Evolutionary conservation across 768 basidiomycete genomes (phyloP).

Genomic region (Terana coerulea): DNA sequence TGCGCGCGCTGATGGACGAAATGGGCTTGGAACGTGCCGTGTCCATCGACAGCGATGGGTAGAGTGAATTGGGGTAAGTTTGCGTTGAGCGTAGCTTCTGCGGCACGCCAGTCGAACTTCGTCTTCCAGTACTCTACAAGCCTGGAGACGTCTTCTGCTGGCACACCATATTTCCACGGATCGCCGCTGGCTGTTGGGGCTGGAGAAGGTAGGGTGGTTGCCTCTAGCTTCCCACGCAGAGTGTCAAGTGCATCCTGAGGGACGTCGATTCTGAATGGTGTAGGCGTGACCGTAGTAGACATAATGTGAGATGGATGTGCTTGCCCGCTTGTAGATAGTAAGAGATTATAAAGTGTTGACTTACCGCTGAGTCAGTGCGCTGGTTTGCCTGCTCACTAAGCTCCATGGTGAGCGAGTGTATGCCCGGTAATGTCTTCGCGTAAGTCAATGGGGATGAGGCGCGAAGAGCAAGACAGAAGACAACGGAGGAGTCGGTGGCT

Average conservation of each 20-base stretch:
- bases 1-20: slow-evolving; percentile 54
- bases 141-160: slow-evolving; percentile 45
- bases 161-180: slow-evolving; percentile 30
- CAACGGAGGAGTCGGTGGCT: no score
- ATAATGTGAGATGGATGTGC: no score
- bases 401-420: no score
- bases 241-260: slow-evolving; percentile 37
- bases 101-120: slow-evolving; percentile 52
- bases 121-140: slow-evolving; percentile 47
- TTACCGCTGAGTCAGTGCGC: no score
- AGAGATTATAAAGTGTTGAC: no score
- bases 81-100: slow-evolving; percentile 48
- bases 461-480: no score
- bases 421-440: no score
- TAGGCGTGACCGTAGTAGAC: slow-evolving; percentile 6
- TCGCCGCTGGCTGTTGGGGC: slow-evolving; percentile 27
- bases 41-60: slow-evolving; percentile 44
- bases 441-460: no score
- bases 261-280: slow-evolving; percentile 45
- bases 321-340: no score
- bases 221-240: slow-evolving; percentile 44
- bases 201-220: slow-evolving; percentile 39
- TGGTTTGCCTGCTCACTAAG: no score
- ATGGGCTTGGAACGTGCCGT: slow-evolving; percentile 49
- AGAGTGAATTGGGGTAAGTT: slow-evolving; percentile 52